These are phyloP conservation scores for Drechslerella stenobrocha DNA, from an alignment of 2,329 filamentous ascomycete genomes.

Conservation along the genomic window DNA sequence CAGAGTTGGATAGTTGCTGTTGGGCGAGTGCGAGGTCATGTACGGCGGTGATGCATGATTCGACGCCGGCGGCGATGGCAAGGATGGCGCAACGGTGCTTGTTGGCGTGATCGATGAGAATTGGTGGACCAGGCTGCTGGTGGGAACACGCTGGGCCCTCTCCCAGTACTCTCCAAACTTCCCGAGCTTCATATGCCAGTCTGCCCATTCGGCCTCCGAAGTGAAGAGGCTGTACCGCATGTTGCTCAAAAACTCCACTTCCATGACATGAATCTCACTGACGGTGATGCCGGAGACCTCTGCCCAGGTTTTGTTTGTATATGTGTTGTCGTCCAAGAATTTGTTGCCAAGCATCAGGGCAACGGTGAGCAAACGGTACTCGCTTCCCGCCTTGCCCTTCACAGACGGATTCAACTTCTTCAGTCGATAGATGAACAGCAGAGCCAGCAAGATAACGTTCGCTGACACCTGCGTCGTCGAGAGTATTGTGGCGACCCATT, in stretches of 20 bases:
- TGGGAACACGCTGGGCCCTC: conserved; percentile 62
- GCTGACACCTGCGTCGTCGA: conserved; percentile 94
- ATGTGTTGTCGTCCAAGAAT: conserved; percentile 97
- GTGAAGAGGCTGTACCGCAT: conserved; percentile 93
- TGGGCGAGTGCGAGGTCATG: conserved; percentile 28
- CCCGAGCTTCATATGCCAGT: conserved; percentile 80
- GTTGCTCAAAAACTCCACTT: conserved; percentile 98
- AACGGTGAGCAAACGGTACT: conserved; percentile 88
- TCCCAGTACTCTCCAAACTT: conserved; percentile 84
- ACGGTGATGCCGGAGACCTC: conserved; percentile 95
- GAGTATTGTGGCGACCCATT: conserved; percentile 90
- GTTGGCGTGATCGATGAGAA: conserved; percentile 38
- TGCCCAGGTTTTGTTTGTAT: conserved; percentile 99
- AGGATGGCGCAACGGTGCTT: conserved; percentile 49
- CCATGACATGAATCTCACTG: conserved; percentile 96
- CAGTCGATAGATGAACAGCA: conserved; percentile 89
- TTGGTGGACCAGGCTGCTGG: conserved; percentile 29
- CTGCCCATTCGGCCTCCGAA: conserved; percentile 80
- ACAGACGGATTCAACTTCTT: conserved; percentile 88
- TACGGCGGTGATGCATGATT: conserved; percentile 52
- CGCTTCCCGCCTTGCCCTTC: conserved; percentile 87
- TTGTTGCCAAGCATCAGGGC: conserved; percentile 98
- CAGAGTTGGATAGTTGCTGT: conserved; percentile 42
- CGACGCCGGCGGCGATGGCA: conserved; percentile 52
- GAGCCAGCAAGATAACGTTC: conserved; percentile 86